phyloP scores from a whole-genome alignment of 495 filamentous ascomycete genomes.

The Cenococcum geophilum region DNA sequence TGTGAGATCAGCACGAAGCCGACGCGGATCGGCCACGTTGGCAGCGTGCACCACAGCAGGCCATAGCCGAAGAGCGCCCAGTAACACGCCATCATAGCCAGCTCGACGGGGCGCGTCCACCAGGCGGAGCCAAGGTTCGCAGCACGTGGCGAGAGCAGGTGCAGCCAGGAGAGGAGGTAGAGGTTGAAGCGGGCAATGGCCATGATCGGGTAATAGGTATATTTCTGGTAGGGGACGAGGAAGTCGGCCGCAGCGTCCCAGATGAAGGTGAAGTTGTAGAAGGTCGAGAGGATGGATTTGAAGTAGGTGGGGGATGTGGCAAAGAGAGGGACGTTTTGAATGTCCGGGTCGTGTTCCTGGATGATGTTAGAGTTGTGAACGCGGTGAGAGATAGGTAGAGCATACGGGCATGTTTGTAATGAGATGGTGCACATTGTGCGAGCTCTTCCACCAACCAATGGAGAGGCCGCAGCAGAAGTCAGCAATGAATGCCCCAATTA shows the following conservation, averaged over 20 bases:
- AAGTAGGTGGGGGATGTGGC: slow-evolving; percentile 47
- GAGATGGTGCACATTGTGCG: slow-evolving; percentile 50
- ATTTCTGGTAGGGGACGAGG: slow-evolving; percentile 42
- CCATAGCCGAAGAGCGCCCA: slow-evolving; percentile 45
- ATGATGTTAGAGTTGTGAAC: too few species aligned
- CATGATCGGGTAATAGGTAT: slow-evolving; percentile 51
- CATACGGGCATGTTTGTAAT: slow-evolving; percentile 43
- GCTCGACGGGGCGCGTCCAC: slow-evolving; percentile 46
- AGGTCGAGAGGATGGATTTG: slow-evolving; percentile 42
- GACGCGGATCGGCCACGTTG: slow-evolving; percentile 42
- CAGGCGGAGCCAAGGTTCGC: slow-evolving; percentile 39
- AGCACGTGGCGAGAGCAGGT: slow-evolving; percentile 37
- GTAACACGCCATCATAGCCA: slow-evolving; percentile 42
- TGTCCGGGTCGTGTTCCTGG: slow-evolving; percentile 47
- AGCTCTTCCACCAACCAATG: slow-evolving; percentile 51
- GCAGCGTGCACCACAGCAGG: slow-evolving; percentile 42
- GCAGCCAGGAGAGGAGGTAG: slow-evolving; percentile 45
- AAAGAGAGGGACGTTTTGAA: slow-evolving; percentile 48
- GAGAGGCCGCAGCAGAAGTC: slow-evolving; percentile 47
- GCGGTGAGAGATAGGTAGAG: too few species aligned
- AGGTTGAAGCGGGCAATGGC: slow-evolving; percentile 48
- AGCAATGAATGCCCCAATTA: slow-evolving; percentile 46
- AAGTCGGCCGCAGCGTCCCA: slow-evolving; percentile 43
- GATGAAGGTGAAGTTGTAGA: slow-evolving; percentile 43
- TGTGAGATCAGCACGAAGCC: slow-evolving; percentile 46